A percentile compares a stretch with the other conserved stretches of the same genome.
These are phyloP conservation scores for Zhuliangozyma parablackwelliae DNA, from an alignment of 1,139 yeast species.

Conservation along the genomic window DNA sequence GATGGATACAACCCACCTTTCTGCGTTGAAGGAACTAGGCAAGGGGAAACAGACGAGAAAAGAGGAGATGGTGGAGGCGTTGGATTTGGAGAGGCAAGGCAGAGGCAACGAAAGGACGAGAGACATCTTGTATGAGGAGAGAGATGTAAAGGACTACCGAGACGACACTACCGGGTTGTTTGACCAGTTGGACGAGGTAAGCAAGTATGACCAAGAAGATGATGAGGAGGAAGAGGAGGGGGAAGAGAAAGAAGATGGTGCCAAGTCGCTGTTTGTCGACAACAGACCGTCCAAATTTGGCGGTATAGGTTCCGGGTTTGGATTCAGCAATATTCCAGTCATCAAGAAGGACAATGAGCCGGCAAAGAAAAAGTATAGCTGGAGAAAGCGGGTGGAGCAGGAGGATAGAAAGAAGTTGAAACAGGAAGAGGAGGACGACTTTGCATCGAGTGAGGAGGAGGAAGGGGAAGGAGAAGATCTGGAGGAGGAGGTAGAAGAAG, in stretches of 20 bases:
- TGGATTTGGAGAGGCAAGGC: slow-evolving; percentile 70
- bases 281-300: slow-evolving; percentile 63
- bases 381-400: slow-evolving; percentile 37
- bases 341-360: slow-evolving; percentile 17
- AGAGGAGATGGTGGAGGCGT: slow-evolving; percentile 72
- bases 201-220: slow-evolving; percentile 6
- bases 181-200: slow-evolving; percentile 11
- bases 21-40: slow-evolving; percentile 74
- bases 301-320: slow-evolving; percentile 62
- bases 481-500: slow-evolving; percentile 22
- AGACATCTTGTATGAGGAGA: slow-evolving; percentile 65
- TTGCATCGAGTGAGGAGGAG: slow-evolving; percentile 20
- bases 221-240: slow-evolving; percentile 15
- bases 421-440: slow-evolving; percentile 40
- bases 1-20: slow-evolving; percentile 65
- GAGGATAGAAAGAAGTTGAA: slow-evolving; percentile 32
- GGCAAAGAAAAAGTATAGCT: slow-evolving; percentile 38
- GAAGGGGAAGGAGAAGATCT: slow-evolving; percentile 16
- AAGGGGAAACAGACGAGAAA: slow-evolving; percentile 68
- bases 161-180: slow-evolving; percentile 11
- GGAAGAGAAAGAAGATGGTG: slow-evolving; percentile 1
- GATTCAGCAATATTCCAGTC: slow-evolving; percentile 54
- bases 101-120: slow-evolving; percentile 60
- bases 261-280: slow-evolving; percentile 61
- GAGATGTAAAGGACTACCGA: slow-evolving; percentile 64